Evolutionary conservation across 345 rosid genomes (phyloP), one percentile per base, ranked within the genome.

Genomic region (Hibiscus trionum): DNA sequence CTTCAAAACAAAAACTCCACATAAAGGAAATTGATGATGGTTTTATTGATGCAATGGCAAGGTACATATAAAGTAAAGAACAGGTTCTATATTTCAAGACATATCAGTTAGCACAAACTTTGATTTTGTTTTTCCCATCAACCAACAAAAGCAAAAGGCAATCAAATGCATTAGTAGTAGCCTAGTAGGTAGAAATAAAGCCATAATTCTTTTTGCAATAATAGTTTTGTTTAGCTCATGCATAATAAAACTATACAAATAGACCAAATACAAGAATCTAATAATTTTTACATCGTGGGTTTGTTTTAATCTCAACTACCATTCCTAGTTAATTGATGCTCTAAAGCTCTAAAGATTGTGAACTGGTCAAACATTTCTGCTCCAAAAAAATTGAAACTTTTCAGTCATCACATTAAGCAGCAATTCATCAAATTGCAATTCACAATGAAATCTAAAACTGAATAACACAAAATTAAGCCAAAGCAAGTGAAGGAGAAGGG

Each of bases 381-480:
- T 66, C 12, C 33, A 21, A 44, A 21, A 21, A 19, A 14, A 46
- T 24, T 46, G 37, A 33, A 66, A 7, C 21, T 12, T 46, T 46
- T 66, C 70, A 24, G 70, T 12, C 70, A 42, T 58, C 21, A 67
- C 71, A 75, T 39, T 50, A 69, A 49, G 21, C 73, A 75, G 4
- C 19, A 74, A 73, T 61, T 73, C 71, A 69, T 26, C 29, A 60
- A 55, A 59, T 10, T 66, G 19, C 44, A 66, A 27, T 42, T 31
- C 4, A 31, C 11, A 50, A 50, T 8, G 4, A 58, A 67, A 66
- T 37, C 73, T 46, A 57, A 69, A 27, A 16, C 55, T 21, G 53
- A 59, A 47, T 27, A 26, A 70, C 70, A 52, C 59, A 21, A 60
- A 67, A 66, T 47, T 58, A 16, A 63, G 44, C 31, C 16, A 64